Evolutionary conservation across 768 basidiomycete genomes (phyloP).

Genomic region (Ephemerocybe angulata): DNA sequence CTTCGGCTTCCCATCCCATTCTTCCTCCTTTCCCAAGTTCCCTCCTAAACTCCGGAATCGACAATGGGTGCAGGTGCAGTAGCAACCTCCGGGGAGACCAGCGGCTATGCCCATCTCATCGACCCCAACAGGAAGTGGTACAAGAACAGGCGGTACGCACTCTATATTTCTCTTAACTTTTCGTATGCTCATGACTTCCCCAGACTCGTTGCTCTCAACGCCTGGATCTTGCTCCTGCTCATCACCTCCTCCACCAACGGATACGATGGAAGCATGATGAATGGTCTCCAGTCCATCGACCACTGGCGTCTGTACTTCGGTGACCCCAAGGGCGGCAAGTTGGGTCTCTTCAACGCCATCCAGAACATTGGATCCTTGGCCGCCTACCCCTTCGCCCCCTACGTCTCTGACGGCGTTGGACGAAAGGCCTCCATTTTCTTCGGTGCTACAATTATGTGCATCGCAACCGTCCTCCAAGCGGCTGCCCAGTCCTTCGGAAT

Average conservation of each 20-base stretch:
- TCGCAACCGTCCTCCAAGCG: conserved; percentile 65
- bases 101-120: conserved; percentile 36
- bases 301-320: conserved; percentile 64
- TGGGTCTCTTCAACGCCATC: conserved; percentile 72
- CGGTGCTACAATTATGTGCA: conserved; percentile 68
- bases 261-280: conserved; percentile 79
- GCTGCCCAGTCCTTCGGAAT: conserved; percentile 69
- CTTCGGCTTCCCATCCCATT: conserved; percentile 25
- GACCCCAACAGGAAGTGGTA: conserved; percentile 72
- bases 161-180: background rate
- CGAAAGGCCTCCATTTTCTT: conserved; percentile 63
- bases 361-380: conserved; percentile 73
- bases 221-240: conserved; percentile 70
- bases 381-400: conserved; percentile 68
- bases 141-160: conserved; percentile 64
- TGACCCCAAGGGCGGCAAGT: conserved; percentile 51
- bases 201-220: conserved; percentile 61
- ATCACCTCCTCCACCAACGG: conserved; percentile 76
- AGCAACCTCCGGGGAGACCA: conserved; percentile 27
- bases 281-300: conserved; percentile 65
- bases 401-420: conserved; percentile 68
- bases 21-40: conserved; percentile 22
- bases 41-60: conserved; percentile 21
- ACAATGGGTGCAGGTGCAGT: conserved; percentile 56
- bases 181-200: background rate